Base-by-base conservation (phyloP, 768 basidiomycete species). In the Clitopilus hobsonii region DNA sequence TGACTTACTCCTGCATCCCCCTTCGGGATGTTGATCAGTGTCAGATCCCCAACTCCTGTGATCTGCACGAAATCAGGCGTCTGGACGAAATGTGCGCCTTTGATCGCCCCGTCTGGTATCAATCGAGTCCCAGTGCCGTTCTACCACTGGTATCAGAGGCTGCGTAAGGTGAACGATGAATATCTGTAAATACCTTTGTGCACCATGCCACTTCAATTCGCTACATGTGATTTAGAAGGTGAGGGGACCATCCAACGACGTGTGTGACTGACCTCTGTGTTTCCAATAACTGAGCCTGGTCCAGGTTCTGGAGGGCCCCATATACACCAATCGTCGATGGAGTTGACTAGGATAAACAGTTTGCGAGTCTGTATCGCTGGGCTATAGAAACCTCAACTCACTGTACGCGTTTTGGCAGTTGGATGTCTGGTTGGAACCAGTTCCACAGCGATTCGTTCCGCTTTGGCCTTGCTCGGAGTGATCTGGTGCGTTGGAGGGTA, bases 1-100 rank as follows among this genome's bases (percentile, higher is more conserved):
- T 11, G 3, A 62, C 63, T 28, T 47, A 85, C 86, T 18, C 81
- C 84, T 47, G 55, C 71, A 52, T 89, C 88, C 3, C 79, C 79
- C 0, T 65, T 62, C 6, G 83, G 82, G 26, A 89, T 74, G 66
- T 89, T 88, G 54, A 92, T 66, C 54, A 74, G 71, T 10, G 84
- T 87, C 56, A 89, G 63, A 64, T 91, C 78, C 5, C 86, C 88
- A 51, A 77, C 69, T 45, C 87, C 85, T 32, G 83, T 84, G 53
- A 90, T 70, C 62, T 88, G 88, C 28, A 89, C 74, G 65, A 83
- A 91, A 65, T 86, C 84, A n/a, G 87, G 84, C 0, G 89, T 89
- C 58, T 81, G 74, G 4, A 89, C 76, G 65, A 89, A 81, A 64
- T 86, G 87, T 16, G 81, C 86, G 51, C 84, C 84, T 1, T 71